Base-by-base conservation (phyloP, 129 eudicot species). In the Pulicaria dysenterica region DNA sequence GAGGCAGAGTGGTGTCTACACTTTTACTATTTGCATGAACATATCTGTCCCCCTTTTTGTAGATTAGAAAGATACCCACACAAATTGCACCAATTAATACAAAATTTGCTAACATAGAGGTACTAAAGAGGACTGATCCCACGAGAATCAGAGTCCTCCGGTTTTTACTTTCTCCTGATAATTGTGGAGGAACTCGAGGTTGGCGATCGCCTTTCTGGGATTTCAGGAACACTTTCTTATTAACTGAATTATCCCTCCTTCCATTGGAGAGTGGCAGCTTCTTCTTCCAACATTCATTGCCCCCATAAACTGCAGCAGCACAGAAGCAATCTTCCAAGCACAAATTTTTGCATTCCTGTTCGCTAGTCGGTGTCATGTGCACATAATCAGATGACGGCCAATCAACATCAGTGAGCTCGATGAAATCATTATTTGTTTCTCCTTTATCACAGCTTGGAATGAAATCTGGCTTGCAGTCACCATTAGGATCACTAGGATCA, bases 291-390 rank as follows among this genome's bases (percentile, higher is more conserved):
- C 96, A 87, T 4, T 64, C 45, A 6, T 24, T 42, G 5, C n/a
- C 69, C 24, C 72, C 43, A 13, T 10, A 79, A 54, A 83, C 59
- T 6, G 81, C 84, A 37, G 62, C 91, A 6, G 74, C 87, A 67
- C 93, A 85, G 38, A 89, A 58, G 47, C 90, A 84, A 72, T 87
- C 96, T 8, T 78, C 36, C 43, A 79, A 66, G 46, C 91, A 90
- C 57, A 83, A 69, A 10, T 13, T 70, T 64, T 63, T 83, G 75
- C 96, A 87, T 0, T 44, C 61, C 11, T 38, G 38, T 77, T 66
- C 85, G 2, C 37, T 49, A 41, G 11, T 19, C 11, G 87, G 85
- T 4, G 7, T 10, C 6, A 82, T 19, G 43, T 5, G 42, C 58
- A 17, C 81, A 24, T 70, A 84, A 17, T 82, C 88, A 49, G 48